Evolutionary conservation across 352 stramenopile genomes (phyloP), one percentile per base, ranked within the genome.

Genomic region (Globisporangium iwayamae): DNA sequence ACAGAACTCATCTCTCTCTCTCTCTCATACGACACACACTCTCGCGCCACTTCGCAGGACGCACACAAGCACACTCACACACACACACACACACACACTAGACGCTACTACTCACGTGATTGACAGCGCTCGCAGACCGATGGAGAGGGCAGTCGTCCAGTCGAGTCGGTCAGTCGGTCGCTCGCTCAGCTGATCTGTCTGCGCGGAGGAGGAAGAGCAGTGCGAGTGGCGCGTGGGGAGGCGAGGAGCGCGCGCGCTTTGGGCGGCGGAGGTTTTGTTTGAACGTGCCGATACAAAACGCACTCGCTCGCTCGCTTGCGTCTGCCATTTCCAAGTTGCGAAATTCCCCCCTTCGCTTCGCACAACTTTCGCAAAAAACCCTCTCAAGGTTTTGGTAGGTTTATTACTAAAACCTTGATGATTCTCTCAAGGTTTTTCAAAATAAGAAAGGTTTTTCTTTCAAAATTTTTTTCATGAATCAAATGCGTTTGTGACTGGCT

Each of bases 191-290:
- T 34, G 30, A 30, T 28, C 25, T 38, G 6, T 38, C 34, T n/a
- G 28, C 36, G 56, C 45, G 14, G 55, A 38, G 41, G 30, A 53
- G 38, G 41, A 53, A 41, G 54, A 36, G 54, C 54, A 60, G 54
- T 50, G 54, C 20, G 39, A n/a, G 50, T 56, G 50, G 50, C 10
- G 20, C 18, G 48, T 25, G 4, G n/a, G 48, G 25, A 32, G 39
- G 32, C 14, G 28, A 54, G 30, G 47, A 54, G 55, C 55, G 41
- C 36, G 41, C 43, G 56, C 54, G 54, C 38, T 56, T 56, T 56
- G 34, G 36, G 41, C 56, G 28, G 50, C 50, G 56, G 56, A 62
- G 41, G 56, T 62, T 62, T 53, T 62, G 14, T 53, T 62, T 62
- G 32, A 62, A 62, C 38, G 39, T 47, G 34, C 41, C 36, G 20